These are phyloP conservation scores for Ilyonectria sp. DNA, from an alignment of 2,329 filamentous ascomycete species.

Conservation along the genomic window DNA sequence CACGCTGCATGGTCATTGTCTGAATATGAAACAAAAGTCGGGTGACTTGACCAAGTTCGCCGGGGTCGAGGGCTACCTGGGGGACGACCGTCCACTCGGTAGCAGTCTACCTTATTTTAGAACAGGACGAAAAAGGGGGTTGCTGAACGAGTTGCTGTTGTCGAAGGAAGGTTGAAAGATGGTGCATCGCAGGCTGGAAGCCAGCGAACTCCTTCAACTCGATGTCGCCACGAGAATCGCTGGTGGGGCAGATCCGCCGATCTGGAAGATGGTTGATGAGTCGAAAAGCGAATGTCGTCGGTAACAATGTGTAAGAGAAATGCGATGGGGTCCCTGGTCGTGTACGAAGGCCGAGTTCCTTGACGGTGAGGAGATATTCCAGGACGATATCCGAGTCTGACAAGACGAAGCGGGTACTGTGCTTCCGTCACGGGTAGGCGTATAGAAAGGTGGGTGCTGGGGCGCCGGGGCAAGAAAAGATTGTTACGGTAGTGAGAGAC, in stretches of 20 bases:
- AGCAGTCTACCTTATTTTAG: background rate
- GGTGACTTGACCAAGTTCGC: slow-evolving; percentile 27
- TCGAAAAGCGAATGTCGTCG: background rate
- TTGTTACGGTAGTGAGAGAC: slow-evolving; percentile 35
- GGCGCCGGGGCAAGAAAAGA: slow-evolving; percentile 26
- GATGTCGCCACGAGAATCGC: background rate
- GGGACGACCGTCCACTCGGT: slow-evolving; percentile 23
- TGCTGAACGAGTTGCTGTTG: slow-evolving; percentile 5
- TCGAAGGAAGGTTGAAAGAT: slow-evolving; percentile 13
- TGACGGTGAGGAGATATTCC: background rate
- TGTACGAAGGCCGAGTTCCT: background rate
- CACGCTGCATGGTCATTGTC: slow-evolving; percentile 38
- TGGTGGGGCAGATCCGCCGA: background rate
- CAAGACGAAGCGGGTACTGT: slow-evolving; percentile 2
- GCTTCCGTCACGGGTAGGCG: slow-evolving; percentile 30
- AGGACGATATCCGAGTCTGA: background rate
- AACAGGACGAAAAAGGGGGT: background rate
- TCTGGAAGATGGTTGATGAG: background rate
- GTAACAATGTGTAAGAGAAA: background rate
- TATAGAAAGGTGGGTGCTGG: slow-evolving; percentile 42
- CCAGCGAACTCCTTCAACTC: background rate
- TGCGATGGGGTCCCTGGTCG: slow-evolving; percentile 3
- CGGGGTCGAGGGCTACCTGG: slow-evolving; percentile 11
- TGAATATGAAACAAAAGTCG: slow-evolving; percentile 19
- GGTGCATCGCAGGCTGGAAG: slow-evolving; percentile 17